phyloP scores from a whole-genome alignment of 192 early-diverging fungal genomes.

The Backusella sp. region DNA sequence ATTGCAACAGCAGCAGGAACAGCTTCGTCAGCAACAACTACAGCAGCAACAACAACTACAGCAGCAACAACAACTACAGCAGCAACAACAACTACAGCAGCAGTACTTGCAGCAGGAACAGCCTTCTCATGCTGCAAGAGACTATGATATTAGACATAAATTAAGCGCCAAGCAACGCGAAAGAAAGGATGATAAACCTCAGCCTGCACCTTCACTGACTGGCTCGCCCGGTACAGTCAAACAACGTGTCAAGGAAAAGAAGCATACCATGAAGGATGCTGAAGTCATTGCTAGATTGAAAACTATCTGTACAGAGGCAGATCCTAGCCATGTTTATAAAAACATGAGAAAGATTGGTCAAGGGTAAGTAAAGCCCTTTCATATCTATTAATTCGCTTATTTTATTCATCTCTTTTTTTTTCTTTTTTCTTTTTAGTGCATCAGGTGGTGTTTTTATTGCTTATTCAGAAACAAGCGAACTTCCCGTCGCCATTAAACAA shows the following conservation, averaged over 20 bases:
- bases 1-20: not conserved
- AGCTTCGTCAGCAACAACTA: not conserved
- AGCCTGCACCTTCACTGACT: slow-evolving; percentile 14
- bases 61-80: not conserved
- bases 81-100: not conserved
- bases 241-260: slow-evolving; percentile 24
- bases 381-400: not conserved
- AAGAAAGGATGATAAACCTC: slow-evolving; percentile 26
- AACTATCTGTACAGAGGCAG: slow-evolving; percentile 86
- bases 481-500: slow-evolving; percentile 82
- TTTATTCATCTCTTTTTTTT: no score
- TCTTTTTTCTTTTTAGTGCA: slow-evolving; percentile 41
- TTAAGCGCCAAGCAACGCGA: slow-evolving; percentile 29
- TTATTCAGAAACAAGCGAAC: slow-evolving; percentile 46
- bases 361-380: slow-evolving; percentile 31
- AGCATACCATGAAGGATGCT: slow-evolving; percentile 43
- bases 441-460: slow-evolving; percentile 83
- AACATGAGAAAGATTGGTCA: slow-evolving; percentile 45
- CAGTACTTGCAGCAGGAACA: not conserved
- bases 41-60: not conserved
- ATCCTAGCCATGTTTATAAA: slow-evolving; percentile 69
- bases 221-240: slow-evolving; percentile 36
- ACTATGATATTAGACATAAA: slow-evolving; percentile 27
- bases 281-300: slow-evolving; percentile 86
- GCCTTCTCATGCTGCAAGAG: slow-evolving; percentile 21